Evolutionary conservation across 2,329 filamentous ascomycete genomes (phyloP), one percentile per base, ranked within the genome.

Genomic region (Alternaria panax): DNA sequence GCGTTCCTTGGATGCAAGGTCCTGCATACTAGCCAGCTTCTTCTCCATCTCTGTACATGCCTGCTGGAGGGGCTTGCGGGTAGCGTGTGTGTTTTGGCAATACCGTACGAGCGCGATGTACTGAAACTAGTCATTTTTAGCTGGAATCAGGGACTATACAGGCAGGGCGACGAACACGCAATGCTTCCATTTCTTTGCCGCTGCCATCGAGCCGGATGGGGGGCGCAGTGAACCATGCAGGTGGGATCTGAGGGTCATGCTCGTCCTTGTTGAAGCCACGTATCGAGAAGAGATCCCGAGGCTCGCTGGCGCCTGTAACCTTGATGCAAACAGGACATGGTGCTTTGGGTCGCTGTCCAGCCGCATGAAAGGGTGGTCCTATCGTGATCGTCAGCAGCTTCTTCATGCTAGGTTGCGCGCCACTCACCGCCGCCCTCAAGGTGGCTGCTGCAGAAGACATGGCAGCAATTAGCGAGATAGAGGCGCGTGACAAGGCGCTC

Each of bases 381-480:
- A 38, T 47, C 5, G 32, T 20, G n/a, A 3, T 8, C 16, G 22
- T 51, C 11, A 57, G 57, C 57, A 54, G 50, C 38, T 48, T n/a
- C n/a, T 20, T 46, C 7, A 7, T 40, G 3, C 34, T 5, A n/a
- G 3, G 14, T 51, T 20, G 11, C 18, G 11, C 14, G 18, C 34
- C 25, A 71, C 78, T 68, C 62, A 84, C 83, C 83, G 50, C 82
- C 82, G 36, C 79, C 80, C 47, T 81, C 78, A 3, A 85, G 66
- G 67, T 85, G 83, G 60, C 79, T 79, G 53, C 71, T 75, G 62
- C 83, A 85, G 30, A 79, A 78, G 24, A 84, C 75, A 70, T 85
- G 83, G 40, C 79, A 79, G 68, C 83, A 85, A 45, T 75, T 76
- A 5, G 79, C 78, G 27, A 85, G 78, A 75, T 79, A 85, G 7